A percentile compares a stretch with the other conserved stretches of the same genome.
Conservation (phyloP, 2,329 filamentous ascomycete species). For the Diaporthe citri region DNA sequence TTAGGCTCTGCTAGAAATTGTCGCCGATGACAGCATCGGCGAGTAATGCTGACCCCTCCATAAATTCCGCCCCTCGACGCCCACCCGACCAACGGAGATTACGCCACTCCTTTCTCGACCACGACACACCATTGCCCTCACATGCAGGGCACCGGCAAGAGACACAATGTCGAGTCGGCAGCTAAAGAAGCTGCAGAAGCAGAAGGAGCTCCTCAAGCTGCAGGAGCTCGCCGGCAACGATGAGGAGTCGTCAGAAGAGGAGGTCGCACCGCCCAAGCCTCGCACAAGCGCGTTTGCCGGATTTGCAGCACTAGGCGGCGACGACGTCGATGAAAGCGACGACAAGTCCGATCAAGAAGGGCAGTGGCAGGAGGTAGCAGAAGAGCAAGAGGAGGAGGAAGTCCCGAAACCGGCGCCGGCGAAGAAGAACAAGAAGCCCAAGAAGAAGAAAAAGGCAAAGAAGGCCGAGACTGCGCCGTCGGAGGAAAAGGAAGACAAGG, state of each 20-base stretch:
- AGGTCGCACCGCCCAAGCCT: constrained; percentile 52
- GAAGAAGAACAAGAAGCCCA: constrained; percentile 54
- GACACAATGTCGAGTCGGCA: constrained; percentile 64
- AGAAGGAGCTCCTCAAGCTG: constrained; percentile 57
- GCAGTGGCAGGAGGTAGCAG: constrained; percentile 29
- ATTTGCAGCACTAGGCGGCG: constrained; percentile 63
- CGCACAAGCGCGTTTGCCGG: constrained; percentile 62
- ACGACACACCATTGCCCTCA: not conserved
- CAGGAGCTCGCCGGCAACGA: constrained; percentile 40
- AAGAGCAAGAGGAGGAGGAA: constrained; percentile 42
- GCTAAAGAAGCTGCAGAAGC: constrained; percentile 64
- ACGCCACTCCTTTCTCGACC: not conserved
- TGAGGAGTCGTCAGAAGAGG: constrained; percentile 46
- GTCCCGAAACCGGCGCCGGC: constrained; percentile 42
- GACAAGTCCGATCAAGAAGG: constrained; percentile 40
- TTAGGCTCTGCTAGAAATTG: constrained; percentile 8
- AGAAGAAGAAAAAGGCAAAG: constrained; percentile 55
- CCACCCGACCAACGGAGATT: not conserved
- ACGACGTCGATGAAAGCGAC: constrained; percentile 49
- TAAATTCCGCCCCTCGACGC: constrained; percentile 1
- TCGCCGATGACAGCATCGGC: constrained; percentile 37
- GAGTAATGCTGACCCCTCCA: constrained; percentile 26
- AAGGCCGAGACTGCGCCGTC: constrained; percentile 50
- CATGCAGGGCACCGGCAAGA: not conserved
- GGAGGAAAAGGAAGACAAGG: constrained; percentile 38